Percentiles rank a stretch among this genome's conserved stretches.
These are phyloP conservation scores for Pleurotus citrinopileatus DNA, from an alignment of 768 basidiomycete species.

Conservation along the genomic window DNA sequence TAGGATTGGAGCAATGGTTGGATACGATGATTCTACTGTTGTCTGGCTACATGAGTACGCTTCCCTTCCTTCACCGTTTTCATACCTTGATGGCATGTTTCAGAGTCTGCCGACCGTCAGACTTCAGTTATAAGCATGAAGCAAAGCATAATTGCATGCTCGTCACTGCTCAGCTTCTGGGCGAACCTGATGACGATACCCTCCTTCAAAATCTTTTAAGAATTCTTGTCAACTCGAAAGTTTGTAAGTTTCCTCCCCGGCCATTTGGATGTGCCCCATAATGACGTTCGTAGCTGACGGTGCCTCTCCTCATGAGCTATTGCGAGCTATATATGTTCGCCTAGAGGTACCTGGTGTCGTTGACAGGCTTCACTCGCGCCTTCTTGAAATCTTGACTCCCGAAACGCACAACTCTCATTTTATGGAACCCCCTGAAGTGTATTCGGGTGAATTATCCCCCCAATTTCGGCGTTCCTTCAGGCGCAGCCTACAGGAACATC, in stretches of 20 bases:
- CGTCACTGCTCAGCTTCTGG: constrained; percentile 56
- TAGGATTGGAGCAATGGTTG: constrained; percentile 54
- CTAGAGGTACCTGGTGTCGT: constrained; percentile 36
- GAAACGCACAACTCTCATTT: constrained; percentile 12
- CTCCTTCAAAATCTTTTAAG: constrained; percentile 30
- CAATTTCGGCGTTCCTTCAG: constrained; percentile 45
- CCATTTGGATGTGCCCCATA: no score
- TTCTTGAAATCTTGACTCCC: constrained; percentile 44
- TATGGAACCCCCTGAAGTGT: constrained; percentile 16
- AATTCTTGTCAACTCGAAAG: constrained; percentile 26
- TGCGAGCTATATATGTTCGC: constrained; percentile 50
- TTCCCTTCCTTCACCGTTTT: no score
- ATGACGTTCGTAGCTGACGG: constrained; percentile 35
- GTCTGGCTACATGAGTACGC: constrained; percentile 77
- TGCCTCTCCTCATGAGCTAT: constrained; percentile 44
- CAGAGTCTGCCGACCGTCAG: constrained; percentile 60
- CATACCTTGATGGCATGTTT: background rate
- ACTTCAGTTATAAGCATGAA: constrained; percentile 83
- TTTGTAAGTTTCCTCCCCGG: no score
- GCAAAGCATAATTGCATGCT: constrained; percentile 57
- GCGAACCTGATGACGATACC: constrained; percentile 30
- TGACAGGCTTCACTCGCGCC: constrained; percentile 32
- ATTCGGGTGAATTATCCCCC: constrained; percentile 25
- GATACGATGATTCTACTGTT: constrained; percentile 55
- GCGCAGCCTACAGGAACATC: constrained; percentile 47